These are phyloP conservation scores for Tylopilus sp. DNA, from an alignment of 768 basidiomycete genomes.

Conservation along the genomic window DNA sequence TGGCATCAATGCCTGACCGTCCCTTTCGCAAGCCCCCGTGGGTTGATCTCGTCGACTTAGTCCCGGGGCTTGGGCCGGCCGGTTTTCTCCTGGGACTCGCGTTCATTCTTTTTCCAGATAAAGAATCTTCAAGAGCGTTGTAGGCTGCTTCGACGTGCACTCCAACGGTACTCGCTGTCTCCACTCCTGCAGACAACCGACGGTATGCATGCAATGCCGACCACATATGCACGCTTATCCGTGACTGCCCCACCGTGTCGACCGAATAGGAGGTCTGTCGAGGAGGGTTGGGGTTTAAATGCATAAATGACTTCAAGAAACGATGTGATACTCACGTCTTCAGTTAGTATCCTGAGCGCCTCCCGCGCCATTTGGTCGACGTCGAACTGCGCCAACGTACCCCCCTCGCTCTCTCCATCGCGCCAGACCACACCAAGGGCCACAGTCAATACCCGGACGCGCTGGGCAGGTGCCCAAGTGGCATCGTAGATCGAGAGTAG, in stretches of 20 bases:
- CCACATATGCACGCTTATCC: conserved; percentile 60
- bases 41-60: conserved; percentile 5
- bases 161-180: conserved; percentile 45
- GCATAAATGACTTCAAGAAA: background rate
- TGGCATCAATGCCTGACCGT: conserved; percentile 24
- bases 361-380: conserved; percentile 40
- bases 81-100: conserved; percentile 20
- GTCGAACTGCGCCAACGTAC: conserved; percentile 18
- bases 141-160: conserved; percentile 55
- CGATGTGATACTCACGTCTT: conserved; percentile 36
- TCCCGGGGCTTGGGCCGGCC: conserved; percentile 19
- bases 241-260: conserved; percentile 42
- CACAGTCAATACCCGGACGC: conserved; percentile 54
- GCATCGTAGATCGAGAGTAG: conserved; percentile 47
- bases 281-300: background rate
- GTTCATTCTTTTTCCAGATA: conserved; percentile 22
- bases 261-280: conserved; percentile 32
- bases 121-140: conserved; percentile 39
- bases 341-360: conserved; percentile 38
- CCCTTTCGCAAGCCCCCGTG: conserved; percentile 33
- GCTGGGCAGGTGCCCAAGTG: conserved; percentile 50
- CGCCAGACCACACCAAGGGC: conserved; percentile 46
- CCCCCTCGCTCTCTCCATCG: conserved; percentile 19
- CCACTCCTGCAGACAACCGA: conserved; percentile 33
- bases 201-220: conserved; percentile 69